Conservation (phyloP, 805 yeast genomes). For the Ogataea naganishii region DNA sequence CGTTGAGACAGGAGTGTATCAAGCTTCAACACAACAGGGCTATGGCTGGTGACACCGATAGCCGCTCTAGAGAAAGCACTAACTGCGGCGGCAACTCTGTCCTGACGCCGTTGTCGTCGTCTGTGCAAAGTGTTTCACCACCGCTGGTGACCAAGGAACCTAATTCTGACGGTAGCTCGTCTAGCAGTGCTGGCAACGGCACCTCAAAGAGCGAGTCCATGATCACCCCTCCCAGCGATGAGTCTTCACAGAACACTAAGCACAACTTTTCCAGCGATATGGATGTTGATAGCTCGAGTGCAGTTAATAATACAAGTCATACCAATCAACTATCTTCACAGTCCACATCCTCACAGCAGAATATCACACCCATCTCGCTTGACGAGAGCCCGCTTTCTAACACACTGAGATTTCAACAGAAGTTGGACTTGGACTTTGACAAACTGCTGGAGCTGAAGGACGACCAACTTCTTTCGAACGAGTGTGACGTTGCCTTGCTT, state of each 20-base stretch:
- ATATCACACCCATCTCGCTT: constrained; percentile 16
- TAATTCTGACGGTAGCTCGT: constrained; percentile 1
- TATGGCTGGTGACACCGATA: constrained; percentile 3
- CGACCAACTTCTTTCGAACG: constrained; percentile 14
- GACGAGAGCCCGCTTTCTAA: constrained; percentile 13
- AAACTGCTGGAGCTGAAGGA: constrained; percentile 17
- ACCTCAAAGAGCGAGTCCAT: constrained; percentile 8
- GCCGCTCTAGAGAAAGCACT: constrained; percentile 6
- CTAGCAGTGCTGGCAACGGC: not conserved
- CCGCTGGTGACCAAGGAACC: constrained; percentile 1
- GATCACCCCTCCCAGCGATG: constrained; percentile 19
- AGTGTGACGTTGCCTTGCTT: constrained; percentile 15
- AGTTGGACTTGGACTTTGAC: constrained; percentile 13
- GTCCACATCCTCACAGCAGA: no score
- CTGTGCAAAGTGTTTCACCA: constrained; percentile 3
- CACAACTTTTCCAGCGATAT: constrained; percentile 5
- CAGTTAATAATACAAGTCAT: constrained; percentile 1
- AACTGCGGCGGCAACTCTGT: constrained; percentile 9
- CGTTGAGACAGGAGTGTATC: constrained; percentile 19
- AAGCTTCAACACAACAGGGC: constrained; percentile 12
- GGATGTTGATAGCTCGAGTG: not conserved
- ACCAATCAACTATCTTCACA: constrained; percentile 4
- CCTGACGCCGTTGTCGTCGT: constrained; percentile 13
- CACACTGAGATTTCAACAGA: constrained; percentile 1
- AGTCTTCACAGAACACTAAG: constrained; percentile 3